Conservation (phyloP, 345 rosid genomes). For the Eucalyptus lansdowneana region DNA sequence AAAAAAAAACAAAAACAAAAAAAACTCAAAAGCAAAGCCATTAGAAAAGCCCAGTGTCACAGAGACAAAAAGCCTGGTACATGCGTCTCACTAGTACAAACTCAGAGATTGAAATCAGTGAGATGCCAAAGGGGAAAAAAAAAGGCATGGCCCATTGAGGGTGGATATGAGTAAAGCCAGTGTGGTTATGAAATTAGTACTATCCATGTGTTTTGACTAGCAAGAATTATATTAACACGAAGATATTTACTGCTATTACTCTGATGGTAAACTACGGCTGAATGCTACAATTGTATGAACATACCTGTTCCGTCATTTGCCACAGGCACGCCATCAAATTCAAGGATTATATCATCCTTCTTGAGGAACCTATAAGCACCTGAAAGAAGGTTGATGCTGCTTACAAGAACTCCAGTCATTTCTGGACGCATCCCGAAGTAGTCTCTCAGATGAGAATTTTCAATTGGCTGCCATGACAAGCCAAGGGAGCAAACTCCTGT, state of each 20-base stretch:
- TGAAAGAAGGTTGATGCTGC: conserved; percentile 74
- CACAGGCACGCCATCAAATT: conserved; percentile 65
- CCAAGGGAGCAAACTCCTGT: conserved; percentile 79
- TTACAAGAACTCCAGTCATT: conserved; percentile 72
- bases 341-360: conserved; percentile 72
- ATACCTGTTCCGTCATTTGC: conserved; percentile 81
- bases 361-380: conserved; percentile 38
- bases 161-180: neutral
- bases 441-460: conserved; percentile 65
- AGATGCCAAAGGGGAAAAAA: neutral
- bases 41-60: neutral
- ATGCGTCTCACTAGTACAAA: neutral
- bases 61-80: neutral
- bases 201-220: neutral
- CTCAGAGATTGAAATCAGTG: neutral
- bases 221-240: neutral
- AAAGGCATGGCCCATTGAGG: neutral
- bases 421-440: conserved; percentile 47
- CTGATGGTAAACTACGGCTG: neutral
- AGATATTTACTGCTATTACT: neutral
- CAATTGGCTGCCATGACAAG: conserved; percentile 69
- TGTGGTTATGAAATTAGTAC: neutral
- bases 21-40: neutral
- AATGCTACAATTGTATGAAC: neutral
- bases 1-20: neutral